Evolutionary conservation across 1,284 basidiomycete genomes (phyloP), one percentile per base, ranked within the genome.

Genomic region (Lentinula novae-zelandiae): DNA sequence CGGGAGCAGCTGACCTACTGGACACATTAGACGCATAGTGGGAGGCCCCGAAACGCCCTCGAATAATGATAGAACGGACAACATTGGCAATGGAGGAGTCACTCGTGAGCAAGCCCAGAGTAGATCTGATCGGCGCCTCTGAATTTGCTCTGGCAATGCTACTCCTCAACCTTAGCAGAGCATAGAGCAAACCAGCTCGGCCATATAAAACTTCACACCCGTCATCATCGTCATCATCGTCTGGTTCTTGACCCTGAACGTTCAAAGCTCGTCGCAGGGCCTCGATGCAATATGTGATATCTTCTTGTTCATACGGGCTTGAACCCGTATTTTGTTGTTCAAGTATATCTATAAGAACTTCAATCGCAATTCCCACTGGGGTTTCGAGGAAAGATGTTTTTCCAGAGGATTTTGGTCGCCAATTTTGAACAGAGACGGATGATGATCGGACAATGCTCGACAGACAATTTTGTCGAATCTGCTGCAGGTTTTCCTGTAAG

Each of bases 151-250:
- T 42, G 20, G 9, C 20, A 12, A 42, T 42, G 17, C 51, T 31
- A n/a, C 5, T 9, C 40, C 78, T 75, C 17, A 85, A 71, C 31
- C 72, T 71, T 0, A 83, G 72, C 17, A 84, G 70, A 4, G 78
- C 76, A 63, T 84, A 84, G 0, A 85, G 73, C 22, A 84, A 68
- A 5, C 83, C 83, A 15, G 82, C 82, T 40, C 82, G 80, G 0
- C 82, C 83, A 65, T 84, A 85, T 5, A 85, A 72, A 9, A 83
- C 76, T 66, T 84, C 83, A 65, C 80, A 83, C 12, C 77, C 80
- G 51, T 75, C 75, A 22, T 71, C 68, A 42, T 56, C 42, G 40
- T 64, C 60, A 17, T 60, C 57, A 38, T 51, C 27, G 27, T 3
- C 53, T 13, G 49, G 15, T 42, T 57, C 51, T 36, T 39, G 36